Conservation (phyloP, 1,284 basidiomycete species). For the Ceratobasidium sp. region DNA sequence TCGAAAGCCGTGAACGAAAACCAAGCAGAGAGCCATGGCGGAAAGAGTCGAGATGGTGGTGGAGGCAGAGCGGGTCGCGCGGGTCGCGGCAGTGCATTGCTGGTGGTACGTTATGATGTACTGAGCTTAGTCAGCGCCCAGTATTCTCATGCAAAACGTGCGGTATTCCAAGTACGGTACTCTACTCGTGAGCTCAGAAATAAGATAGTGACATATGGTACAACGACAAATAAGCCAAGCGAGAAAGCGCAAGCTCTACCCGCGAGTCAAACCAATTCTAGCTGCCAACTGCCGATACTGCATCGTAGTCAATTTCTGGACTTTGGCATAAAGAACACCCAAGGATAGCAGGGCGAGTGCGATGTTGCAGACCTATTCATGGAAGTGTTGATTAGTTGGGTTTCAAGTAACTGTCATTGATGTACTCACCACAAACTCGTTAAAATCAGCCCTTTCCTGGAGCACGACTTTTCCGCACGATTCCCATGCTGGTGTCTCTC, state of each 20-base stretch:
- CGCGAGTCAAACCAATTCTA: slow-evolving; percentile 63
- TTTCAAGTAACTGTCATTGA: neutral
- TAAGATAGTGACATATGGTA: slow-evolving; percentile 24
- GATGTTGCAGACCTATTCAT: slow-evolving; percentile 63
- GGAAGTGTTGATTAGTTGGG: neutral
- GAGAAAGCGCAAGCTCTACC: neutral
- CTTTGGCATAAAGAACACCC: slow-evolving; percentile 68
- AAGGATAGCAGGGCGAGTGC: slow-evolving; percentile 72
- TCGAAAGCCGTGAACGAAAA: slow-evolving; percentile 63
- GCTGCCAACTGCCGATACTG: slow-evolving; percentile 84
- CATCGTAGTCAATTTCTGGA: slow-evolving; percentile 67
- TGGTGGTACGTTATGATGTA: neutral
- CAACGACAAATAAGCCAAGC: neutral
- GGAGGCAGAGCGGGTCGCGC: neutral
- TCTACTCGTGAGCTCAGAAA: neutral
- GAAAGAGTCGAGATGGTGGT: neutral
- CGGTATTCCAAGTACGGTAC: neutral
- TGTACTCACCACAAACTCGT: slow-evolving; percentile 73
- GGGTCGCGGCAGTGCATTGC: too few relatives aligned
- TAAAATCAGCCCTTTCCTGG: slow-evolving; percentile 82
- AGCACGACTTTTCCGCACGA: slow-evolving; percentile 83
- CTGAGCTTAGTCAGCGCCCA: slow-evolving; percentile 13
- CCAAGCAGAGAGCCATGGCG: slow-evolving; percentile 52
- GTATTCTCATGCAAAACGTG: neutral
- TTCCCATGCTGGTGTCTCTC: slow-evolving; percentile 85